phyloP scores from a whole-genome alignment of 208 protist genomes.

The Vickermania spadyakhi region DNA sequence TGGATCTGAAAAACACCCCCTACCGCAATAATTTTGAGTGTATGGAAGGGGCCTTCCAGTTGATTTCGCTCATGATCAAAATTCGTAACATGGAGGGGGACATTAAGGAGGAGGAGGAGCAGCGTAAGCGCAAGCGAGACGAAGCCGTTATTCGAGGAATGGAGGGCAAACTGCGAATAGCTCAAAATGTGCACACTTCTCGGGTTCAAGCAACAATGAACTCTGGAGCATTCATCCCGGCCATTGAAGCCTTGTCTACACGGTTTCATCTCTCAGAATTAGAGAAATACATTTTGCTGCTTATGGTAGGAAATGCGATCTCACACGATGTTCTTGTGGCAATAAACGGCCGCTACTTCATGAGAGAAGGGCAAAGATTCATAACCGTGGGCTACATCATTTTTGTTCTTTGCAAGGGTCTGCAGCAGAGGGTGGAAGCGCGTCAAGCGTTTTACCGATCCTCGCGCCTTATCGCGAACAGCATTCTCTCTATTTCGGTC shows the following conservation, averaged over 20 bases:
- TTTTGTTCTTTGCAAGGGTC: conserved; percentile 81
- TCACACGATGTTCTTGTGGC: conserved; percentile 87
- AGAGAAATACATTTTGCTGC: conserved; percentile 84
- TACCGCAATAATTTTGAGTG: conserved; percentile 88
- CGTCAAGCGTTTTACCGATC: conserved; percentile 86
- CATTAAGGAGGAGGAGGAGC: conserved; percentile 87
- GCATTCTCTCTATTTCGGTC: conserved; percentile 58
- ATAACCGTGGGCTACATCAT: conserved; percentile 88
- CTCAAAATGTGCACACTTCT: conserved; percentile 37
- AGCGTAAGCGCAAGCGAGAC: conserved; percentile 75
- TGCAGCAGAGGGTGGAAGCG: conserved; percentile 73
- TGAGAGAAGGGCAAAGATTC: conserved; percentile 65
- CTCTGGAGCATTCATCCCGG: conserved; percentile 45
- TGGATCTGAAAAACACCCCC: conserved; percentile 13
- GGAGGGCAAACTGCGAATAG: conserved; percentile 68
- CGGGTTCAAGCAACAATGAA: conserved; percentile 59
- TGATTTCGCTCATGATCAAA: conserved; percentile 73
- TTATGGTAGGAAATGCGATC: conserved; percentile 80
- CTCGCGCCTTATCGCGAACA: conserved; percentile 56
- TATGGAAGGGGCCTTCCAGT: conserved; percentile 86
- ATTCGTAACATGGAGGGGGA: conserved; percentile 80
- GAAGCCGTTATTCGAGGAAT: conserved; percentile 68
- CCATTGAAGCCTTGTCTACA: conserved; percentile 74
- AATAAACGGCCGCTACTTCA: conserved; percentile 79
- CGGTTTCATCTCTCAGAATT: conserved; percentile 70